Percentiles rank a stretch among this genome's conserved stretches.
These are phyloP conservation scores for Trifolium dubium DNA, from an alignment of 306 rosid species.

Conservation along the genomic window DNA sequence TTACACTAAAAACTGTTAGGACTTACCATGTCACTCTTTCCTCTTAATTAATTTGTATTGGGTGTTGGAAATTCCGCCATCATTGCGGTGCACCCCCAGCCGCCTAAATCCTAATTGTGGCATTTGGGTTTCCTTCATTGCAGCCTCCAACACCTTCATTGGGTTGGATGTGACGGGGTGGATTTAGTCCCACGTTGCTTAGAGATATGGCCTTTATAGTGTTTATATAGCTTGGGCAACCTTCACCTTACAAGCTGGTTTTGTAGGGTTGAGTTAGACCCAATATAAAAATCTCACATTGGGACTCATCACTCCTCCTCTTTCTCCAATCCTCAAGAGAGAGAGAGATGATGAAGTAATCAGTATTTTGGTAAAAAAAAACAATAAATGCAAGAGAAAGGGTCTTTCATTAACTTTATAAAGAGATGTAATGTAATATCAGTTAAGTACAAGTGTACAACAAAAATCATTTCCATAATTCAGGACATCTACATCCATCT, in stretches of 20 bases:
- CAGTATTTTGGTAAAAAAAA: neutral
- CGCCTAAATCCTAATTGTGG: too few relatives aligned
- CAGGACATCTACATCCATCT: conserved; percentile 35
- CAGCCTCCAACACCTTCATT: too few relatives aligned
- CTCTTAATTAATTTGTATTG: neutral
- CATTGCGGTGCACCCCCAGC: too few relatives aligned
- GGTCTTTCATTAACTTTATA: neutral
- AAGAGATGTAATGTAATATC: neutral
- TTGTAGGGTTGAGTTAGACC: too few relatives aligned
- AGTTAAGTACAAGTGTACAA: neutral
- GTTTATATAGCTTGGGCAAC: too few relatives aligned
- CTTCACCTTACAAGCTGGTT: too few relatives aligned
- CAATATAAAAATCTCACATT: too few relatives aligned
- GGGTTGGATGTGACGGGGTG: too few relatives aligned
- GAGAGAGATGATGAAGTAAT: conserved; percentile 4
- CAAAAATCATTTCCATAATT: conserved; percentile 10
- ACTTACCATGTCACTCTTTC: neutral
- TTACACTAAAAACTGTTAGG: neutral
- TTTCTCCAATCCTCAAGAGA: conserved; percentile 12
- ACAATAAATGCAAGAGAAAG: neutral
- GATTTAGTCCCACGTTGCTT: too few relatives aligned
- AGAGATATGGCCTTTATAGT: too few relatives aligned
- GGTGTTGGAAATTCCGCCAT: too few relatives aligned
- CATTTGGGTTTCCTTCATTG: too few relatives aligned
- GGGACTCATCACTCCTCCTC: neutral